These are phyloP conservation scores for Colletotrichum endophyticum DNA, from an alignment of 2,329 filamentous ascomycete species.

Conservation along the genomic window DNA sequence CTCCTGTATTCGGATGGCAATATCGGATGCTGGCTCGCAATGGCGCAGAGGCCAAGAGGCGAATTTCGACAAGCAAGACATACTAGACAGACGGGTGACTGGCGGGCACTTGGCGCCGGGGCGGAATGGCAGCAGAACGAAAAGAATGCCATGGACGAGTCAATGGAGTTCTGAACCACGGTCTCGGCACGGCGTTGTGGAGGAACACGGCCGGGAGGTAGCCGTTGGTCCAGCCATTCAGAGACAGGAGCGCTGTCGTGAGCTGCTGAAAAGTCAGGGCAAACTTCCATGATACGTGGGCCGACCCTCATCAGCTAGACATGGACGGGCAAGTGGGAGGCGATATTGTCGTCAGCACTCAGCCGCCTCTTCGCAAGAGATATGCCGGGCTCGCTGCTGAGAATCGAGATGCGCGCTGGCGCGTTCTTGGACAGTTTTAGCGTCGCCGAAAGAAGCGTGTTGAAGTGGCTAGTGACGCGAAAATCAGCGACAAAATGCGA, in stretches of 20 bases:
- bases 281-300: not conserved
- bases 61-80: not conserved
- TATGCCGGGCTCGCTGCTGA: not conserved
- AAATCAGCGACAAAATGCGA: not conserved
- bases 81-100: not conserved
- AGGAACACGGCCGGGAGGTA: not conserved
- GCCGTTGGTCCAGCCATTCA: not conserved
- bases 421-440: not conserved
- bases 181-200: conserved; percentile 14
- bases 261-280: not conserved
- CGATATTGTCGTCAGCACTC: conserved; percentile 7
- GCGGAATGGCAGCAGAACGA: not conserved
- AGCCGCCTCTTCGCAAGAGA: not conserved
- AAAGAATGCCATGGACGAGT: conserved; percentile 11
- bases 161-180: not conserved
- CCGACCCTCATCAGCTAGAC: not conserved
- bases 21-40: not conserved
- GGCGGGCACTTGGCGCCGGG: not conserved
- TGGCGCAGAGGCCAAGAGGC: not conserved
- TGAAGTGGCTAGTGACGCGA: not conserved
- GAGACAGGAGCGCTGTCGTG: not conserved
- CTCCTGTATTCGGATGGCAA: not conserved
- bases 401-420: not conserved
- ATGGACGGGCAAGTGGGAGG: not conserved
- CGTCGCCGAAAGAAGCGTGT: not conserved